Evolutionary conservation across 352 stramenopile species (phyloP), one percentile per base, ranked within the genome.

Genomic region (Phytophthora kernoviae): DNA sequence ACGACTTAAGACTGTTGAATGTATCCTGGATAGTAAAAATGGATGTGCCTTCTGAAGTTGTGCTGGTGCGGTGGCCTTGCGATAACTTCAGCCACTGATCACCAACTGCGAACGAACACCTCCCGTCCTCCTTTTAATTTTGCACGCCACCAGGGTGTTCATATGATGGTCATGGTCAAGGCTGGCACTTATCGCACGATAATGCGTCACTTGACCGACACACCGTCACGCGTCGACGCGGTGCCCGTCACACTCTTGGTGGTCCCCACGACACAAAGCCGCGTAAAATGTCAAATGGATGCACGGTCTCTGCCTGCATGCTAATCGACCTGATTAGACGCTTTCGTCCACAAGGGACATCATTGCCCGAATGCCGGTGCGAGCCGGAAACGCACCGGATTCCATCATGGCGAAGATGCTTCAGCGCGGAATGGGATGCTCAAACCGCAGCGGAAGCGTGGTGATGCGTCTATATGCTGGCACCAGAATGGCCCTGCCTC

Each of bases 371-470:
- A 11, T 43, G 37, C 37, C 37, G 37, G 37, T 43, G 37, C 37
- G 37, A 43, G 15, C 37, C 15, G 30, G 54, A 44, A 44, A 55
- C 21, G 54, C 54, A 62, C 36, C 33, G 44, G 54, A 62, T 54
- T 54, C 34, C 14, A 14, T 20, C 21, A 9, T 20, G 8, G 41
- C 41, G 36, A 40, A 62, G 54, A 56, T 62, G 54, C 54, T 58
- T 22, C 47, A 20, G 11, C 12, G 15, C 15, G 12, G 11, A 20
- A 43, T 40, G 45, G 20, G 18, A 36, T 46, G 24, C 24, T 30
- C 24, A 43, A 43, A 4, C 15, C 17, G 22, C 21, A 26, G 30
- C 27, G 6, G 5, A 43, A 43, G 32, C 53, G 43, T 22, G 53
- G 53, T 40, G 53, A 61, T 61, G 53, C 32, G 42, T 20, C 37